These are phyloP conservation scores for Diaporthe amygdali DNA, from an alignment of 2,329 filamentous ascomycete species.

Conservation along the genomic window DNA sequence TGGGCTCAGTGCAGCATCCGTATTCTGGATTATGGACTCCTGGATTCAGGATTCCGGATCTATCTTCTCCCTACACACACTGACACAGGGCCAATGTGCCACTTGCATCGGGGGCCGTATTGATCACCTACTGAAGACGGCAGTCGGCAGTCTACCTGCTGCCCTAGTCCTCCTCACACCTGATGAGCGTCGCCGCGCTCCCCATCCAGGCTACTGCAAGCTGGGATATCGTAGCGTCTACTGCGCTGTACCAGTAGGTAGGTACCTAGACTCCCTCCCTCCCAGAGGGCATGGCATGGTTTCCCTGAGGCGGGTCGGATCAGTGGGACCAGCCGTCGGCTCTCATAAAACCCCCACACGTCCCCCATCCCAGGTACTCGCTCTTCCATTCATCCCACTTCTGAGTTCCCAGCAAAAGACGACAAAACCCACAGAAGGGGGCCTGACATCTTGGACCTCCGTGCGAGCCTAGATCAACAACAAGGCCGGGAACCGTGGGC, in stretches of 20 bases:
- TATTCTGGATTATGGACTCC: no score
- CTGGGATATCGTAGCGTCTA: constrained; percentile 7
- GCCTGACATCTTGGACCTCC: constrained; percentile 1
- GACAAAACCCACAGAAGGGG: constrained; percentile 19
- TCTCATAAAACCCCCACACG: constrained; percentile 24
- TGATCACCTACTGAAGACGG: background rate
- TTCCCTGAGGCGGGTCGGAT: constrained; percentile 9
- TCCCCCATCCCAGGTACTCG: constrained; percentile 21
- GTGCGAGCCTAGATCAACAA: constrained; percentile 16
- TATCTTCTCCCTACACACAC: background rate
- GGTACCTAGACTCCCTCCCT: background rate
- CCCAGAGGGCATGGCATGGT: background rate
- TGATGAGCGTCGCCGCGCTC: background rate
- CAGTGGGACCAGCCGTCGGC: constrained; percentile 11
- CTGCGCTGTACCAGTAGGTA: background rate
- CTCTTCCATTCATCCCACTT: constrained; percentile 24
- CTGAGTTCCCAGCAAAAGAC: constrained; percentile 16
- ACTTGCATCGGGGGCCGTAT: background rate
- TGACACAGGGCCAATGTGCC: no score
- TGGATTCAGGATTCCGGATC: no score
- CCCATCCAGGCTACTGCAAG: constrained; percentile 17
- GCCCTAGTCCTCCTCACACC: background rate
- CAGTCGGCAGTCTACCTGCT: background rate
- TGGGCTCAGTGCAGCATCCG: background rate
- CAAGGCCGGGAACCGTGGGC: constrained; percentile 18